Percentiles rank a stretch among this genome's conserved stretches.
Evolutionary conservation across 345 rosid species (phyloP).

Genomic region (Raphanus sativus): DNA sequence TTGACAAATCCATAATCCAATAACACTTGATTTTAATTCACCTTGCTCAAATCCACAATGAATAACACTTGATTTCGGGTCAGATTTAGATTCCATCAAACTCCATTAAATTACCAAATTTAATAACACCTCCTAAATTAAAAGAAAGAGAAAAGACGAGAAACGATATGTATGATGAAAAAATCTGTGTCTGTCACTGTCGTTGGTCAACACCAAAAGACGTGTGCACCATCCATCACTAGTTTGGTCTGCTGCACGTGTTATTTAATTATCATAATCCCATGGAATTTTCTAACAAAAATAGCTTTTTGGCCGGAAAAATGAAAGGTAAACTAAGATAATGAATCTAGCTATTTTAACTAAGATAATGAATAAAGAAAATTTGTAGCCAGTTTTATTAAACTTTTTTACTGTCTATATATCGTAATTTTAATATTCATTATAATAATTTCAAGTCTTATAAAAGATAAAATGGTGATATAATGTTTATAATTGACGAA

Average conservation of each 20-base stretch:
- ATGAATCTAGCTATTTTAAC: background rate
- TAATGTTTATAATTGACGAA: too few species aligned
- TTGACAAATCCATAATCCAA: too few species aligned
- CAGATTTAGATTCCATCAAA: too few species aligned
- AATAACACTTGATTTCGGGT: too few species aligned
- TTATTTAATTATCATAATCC: background rate
- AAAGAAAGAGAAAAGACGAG: conserved; percentile 7
- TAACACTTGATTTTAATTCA: too few species aligned
- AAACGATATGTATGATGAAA: conserved; percentile 12
- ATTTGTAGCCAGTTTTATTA: background rate
- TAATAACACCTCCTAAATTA: too few species aligned
- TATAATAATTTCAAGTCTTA: too few species aligned
- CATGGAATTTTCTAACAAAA: conserved; percentile 13
- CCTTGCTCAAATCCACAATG: too few species aligned
- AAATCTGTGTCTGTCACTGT: conserved; percentile 13
- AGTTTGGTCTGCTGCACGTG: conserved; percentile 22
- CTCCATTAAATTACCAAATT: too few species aligned
- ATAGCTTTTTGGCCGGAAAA: background rate
- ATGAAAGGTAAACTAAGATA: background rate
- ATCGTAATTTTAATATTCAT: too few species aligned
- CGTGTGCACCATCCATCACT: conserved; percentile 34
- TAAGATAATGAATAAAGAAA: background rate
- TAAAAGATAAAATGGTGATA: too few species aligned
- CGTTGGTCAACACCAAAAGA: conserved; percentile 31
- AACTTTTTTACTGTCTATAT: background rate